Conservation (phyloP, 2,329 filamentous ascomycete species). For the Plenodomus biglobosus region DNA sequence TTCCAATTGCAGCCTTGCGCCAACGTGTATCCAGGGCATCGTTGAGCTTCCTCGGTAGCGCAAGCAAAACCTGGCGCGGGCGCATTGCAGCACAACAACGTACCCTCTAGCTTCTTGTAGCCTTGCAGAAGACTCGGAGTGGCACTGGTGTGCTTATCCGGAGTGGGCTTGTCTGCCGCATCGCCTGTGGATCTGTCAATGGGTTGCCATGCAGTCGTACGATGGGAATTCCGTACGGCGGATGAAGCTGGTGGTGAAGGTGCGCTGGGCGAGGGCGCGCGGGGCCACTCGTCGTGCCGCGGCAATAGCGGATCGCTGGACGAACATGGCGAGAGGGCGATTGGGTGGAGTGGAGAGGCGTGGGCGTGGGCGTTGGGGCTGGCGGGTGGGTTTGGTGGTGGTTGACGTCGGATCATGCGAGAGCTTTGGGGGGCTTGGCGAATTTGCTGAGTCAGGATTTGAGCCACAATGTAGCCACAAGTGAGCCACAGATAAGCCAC, state of each 20-base stretch:
- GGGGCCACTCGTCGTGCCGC: conserved; percentile 50
- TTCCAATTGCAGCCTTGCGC: not conserved
- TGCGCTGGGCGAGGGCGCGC: conserved; percentile 46
- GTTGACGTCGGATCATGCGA: conserved; percentile 29
- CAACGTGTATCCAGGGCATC: not conserved
- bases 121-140: conserved; percentile 30
- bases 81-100: conserved; percentile 15
- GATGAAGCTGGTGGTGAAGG: conserved; percentile 51
- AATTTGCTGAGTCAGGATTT: conserved; percentile 15
- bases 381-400: conserved; percentile 18
- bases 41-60: conserved; percentile 10
- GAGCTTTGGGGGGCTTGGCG: conserved; percentile 21
- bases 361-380: conserved; percentile 33
- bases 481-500: no score
- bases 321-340: conserved; percentile 47
- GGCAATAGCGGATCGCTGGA: conserved; percentile 54
- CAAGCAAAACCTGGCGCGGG: conserved; percentile 13
- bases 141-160: conserved; percentile 40
- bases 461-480: conserved; percentile 4
- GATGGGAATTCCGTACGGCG: conserved; percentile 46
- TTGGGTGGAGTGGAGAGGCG: conserved; percentile 43
- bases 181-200: conserved; percentile 39
- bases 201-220: conserved; percentile 35
- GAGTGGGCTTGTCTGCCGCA: conserved; percentile 8
- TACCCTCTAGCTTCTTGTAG: conserved; percentile 52